Evolutionary conservation across 345 rosid species (phyloP), one percentile per base, ranked within the genome.

Genomic region (Acer negundo): DNA sequence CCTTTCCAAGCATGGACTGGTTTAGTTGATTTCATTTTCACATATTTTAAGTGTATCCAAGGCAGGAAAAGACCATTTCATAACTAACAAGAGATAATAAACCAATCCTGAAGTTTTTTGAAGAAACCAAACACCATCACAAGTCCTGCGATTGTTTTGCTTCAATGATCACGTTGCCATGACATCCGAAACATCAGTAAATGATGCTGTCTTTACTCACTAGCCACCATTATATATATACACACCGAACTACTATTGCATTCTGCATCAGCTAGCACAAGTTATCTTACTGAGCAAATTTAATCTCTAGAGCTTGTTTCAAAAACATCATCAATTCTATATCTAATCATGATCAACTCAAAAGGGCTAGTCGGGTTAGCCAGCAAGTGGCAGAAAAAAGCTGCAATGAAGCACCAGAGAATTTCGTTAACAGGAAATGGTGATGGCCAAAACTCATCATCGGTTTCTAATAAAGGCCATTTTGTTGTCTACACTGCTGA

Each of bases 401-500:
- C 77, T 2, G 51, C 78, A 22, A 20, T 65, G 42, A 65, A 28
- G 40, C 56, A 79, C n/a, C 67, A 10, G 17, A 77, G 77, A 62
- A 65, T 77, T 3, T 7, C 35, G 1, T 69, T 79, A 23, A 77
- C 23, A 3, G 69, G 73, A 63, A 69, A 55, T 2, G 44, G 28
- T 20, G 24, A 55, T 7, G 67, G 15, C 1, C 49, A 22, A 15
- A 66, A 7, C 35, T 64, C 64, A 44, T 46, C 64, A 22, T 20
- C 20, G 10, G 35, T 26, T 1, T 61, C 78, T 15, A 58, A 56
- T 56, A 83, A 80, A 70, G 86, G 83, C 20, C 75, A 64, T 74
- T 80, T 83, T 40, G 70, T 81, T 3, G 75, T 82, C 11, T 82
- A 79, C 69, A 73, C 81, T 2, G 53, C 1, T 5, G 81, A 82